Percentiles rank a stretch among this genome's conserved stretches.
These are phyloP conservation scores for Neurospora pannonica DNA, from an alignment of 495 filamentous ascomycete species.

Conservation along the genomic window DNA sequence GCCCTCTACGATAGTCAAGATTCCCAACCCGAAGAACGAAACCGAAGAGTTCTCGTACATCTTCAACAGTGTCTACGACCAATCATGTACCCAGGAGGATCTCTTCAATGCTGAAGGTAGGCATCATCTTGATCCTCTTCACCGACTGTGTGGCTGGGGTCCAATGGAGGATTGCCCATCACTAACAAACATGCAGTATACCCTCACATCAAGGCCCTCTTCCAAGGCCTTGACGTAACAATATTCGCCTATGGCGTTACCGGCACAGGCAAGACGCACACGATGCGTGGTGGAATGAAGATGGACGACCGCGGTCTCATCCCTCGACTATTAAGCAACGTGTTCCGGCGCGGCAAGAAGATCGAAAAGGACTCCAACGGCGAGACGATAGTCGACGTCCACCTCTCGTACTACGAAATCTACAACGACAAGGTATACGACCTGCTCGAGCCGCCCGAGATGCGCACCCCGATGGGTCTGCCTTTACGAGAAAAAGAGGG, in stretches of 20 bases:
- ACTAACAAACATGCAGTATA: conserved; percentile 29
- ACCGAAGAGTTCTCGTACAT: conserved; percentile 85
- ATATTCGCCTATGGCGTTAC: conserved; percentile 95
- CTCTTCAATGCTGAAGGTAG: conserved; percentile 83
- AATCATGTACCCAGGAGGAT: conserved; percentile 67
- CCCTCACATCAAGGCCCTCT: conserved; percentile 73
- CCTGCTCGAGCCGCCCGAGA: conserved; percentile 83
- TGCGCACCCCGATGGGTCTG: conserved; percentile 74
- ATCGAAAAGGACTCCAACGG: conserved; percentile 76
- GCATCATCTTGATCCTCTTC: conserved; percentile 9
- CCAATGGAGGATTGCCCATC: neutral
- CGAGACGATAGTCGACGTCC: conserved; percentile 62
- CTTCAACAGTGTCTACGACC: conserved; percentile 89
- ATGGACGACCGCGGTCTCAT: conserved; percentile 87
- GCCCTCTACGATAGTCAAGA: conserved; percentile 60
- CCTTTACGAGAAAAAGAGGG: conserved; percentile 79
- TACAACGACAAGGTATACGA: conserved; percentile 97
- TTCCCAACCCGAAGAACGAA: conserved; percentile 91
- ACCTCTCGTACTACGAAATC: conserved; percentile 94
- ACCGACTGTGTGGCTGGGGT: neutral
- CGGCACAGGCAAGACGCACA: conserved; percentile 94
- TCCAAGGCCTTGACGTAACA: conserved; percentile 87
- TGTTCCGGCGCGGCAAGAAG: conserved; percentile 79
- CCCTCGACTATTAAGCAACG: conserved; percentile 73
- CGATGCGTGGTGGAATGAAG: conserved; percentile 90